Base-by-base conservation (phyloP, 177 flowering plant genomes). In the Vitis hybrid region DNA sequence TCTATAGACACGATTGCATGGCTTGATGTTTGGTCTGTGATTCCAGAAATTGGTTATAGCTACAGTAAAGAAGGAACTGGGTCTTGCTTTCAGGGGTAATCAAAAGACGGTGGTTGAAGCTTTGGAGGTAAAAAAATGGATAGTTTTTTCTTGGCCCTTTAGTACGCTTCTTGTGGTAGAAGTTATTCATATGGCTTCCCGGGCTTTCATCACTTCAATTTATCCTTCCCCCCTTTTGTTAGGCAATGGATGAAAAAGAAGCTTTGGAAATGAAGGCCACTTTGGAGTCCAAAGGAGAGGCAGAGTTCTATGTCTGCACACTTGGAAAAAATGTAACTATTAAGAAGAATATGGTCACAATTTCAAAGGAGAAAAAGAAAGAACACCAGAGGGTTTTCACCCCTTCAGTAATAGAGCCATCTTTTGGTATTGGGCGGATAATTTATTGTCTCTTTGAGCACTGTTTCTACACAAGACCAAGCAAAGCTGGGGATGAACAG, bases 401-500 rank as follows among this genome's bases (percentile, higher is more conserved):
- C 0, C 99, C 99, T 45, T 93, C 99, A 10, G 98, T 95, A 14
- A 89, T 95, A 65, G 98, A 95, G 67, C 98, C 99, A 60, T 95
- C 95, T n/a, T 95, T 95, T 83, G 99, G 99, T 12, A 90, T 95
- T 73, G 98, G 98, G 5, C 75, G 99, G 62, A 93, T 95, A 56
- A 91, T 95, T 16, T 95, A 91, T 72, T 90, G 99, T 62, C 88
- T 95, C 8, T 93, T 74, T 80, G 98, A 95, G 84, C 99, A 95
- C 72, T 88, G 86, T 22, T 95, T 91, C 84, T 91, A 90, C 76
- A 89, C 70, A 48, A 87, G 99, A 74, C 80, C 94, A 29, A 95
- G 94, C 69, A 90, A 90, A 84, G 93, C 73, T 60, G 97, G 99
- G 21, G 97, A 91, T 79, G 99, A 95, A 65, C 93, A 91, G 74